Evolutionary conservation across 176 grass and related monocot species (phyloP).

Genomic region (Leersia perrieri): DNA sequence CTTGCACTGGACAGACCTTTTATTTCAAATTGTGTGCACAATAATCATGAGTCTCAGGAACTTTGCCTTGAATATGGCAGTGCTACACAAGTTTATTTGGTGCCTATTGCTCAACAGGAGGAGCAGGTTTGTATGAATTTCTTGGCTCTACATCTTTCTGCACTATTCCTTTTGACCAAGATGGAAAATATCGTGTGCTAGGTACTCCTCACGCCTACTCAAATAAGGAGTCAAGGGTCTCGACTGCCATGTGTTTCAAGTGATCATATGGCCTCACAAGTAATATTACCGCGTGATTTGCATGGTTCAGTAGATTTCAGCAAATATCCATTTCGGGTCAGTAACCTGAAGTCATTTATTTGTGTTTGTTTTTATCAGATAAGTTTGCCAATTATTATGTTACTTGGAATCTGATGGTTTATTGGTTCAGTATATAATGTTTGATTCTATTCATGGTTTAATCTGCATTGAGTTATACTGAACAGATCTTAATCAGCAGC

Average conservation of each 20-base stretch:
- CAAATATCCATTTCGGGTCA: constrained; percentile 92
- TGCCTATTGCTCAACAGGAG: constrained; percentile 80
- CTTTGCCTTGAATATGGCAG: constrained; percentile 92
- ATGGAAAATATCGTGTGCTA: constrained; percentile 37
- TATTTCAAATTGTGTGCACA: constrained; percentile 52
- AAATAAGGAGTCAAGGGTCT: constrained; percentile 73
- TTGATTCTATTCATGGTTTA: constrained; percentile 28
- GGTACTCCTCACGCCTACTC: constrained; percentile 81
- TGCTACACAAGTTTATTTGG: constrained; percentile 83
- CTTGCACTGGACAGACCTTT: constrained; percentile 92
- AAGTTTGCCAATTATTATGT: constrained; percentile 5
- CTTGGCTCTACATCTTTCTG: constrained; percentile 28
- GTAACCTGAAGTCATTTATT: constrained; percentile 34
- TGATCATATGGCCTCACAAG: constrained; percentile 58
- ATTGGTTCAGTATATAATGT: constrained; percentile 19
- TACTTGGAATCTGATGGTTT: constrained; percentile 1
- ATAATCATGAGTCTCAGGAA: constrained; percentile 52
- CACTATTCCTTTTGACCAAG: constrained; percentile 23
- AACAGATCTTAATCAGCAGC: not conserved
- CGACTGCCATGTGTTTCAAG: constrained; percentile 28
- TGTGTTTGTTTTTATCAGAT: constrained; percentile 20
- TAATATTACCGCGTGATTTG: constrained; percentile 75
- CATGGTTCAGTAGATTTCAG: constrained; percentile 83
- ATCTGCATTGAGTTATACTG: constrained; percentile 23
- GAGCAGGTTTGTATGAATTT: constrained; percentile 66